Evolutionary conservation across 768 basidiomycete genomes (phyloP), one percentile per base, ranked within the genome.

Genomic region (Tremella yokohamensis): DNA sequence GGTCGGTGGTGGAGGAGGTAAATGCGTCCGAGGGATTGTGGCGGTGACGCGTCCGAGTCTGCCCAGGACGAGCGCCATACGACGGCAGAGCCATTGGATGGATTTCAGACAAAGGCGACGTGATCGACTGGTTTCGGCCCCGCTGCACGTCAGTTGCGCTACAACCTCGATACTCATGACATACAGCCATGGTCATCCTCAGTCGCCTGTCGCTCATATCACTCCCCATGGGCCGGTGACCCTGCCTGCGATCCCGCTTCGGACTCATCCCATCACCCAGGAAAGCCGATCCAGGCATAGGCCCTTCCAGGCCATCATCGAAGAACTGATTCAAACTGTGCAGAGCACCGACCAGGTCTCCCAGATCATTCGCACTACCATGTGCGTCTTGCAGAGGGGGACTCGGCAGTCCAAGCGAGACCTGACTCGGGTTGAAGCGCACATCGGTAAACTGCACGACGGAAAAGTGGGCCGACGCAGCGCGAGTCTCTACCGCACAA

Each of bases 401-500:
- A 78, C 62, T 78, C 16, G 56, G 64, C 20, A 50, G 22, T 38
- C 51, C 61, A 42, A 57, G 44, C 54, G 19, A 49, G 22, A 57
- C 16, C 39, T 40, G 56, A 54, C 15, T 59, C 24, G 77, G 53
- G 78, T 76, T 19, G 29, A 61, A 54, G 39, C 45, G 86, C 22
- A 68, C 56, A 60, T 70, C 71, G 19, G 66, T 60, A 50, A 74
- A 74, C 47, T 73, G 73, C 4, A 73, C 64, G 44, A 76, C 68
- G 22, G 69, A 73, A 55, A 73, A 74, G 56, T 76, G 16, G 84
- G 85, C 75, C 85, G 86, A 71, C 87, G 70, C 90, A 83, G 52
- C 85, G 81, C 38, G 87, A 85, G 13, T 87, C 84, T 34, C 88
- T 80, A 37, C 83, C 79, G 12, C 84, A 82, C 70, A 90, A 3